Base-by-base conservation (phyloP, 2,329 filamentous ascomycete species). In the Aspergillus novofumigatus region DNA sequence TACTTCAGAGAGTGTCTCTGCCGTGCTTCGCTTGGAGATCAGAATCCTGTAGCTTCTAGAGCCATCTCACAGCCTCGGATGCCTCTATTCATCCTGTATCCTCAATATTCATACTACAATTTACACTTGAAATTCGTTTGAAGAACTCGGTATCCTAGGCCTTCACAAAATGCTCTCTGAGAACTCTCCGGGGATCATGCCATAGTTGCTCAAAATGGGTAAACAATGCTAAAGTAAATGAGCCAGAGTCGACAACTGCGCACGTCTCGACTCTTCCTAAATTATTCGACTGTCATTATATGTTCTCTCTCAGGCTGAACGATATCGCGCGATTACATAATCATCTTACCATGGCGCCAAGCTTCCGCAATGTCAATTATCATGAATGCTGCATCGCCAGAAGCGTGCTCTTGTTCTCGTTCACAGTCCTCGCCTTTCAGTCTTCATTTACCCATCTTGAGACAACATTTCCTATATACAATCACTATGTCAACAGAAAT, bases 401-500 rank as follows among this genome's bases (percentile, higher is more conserved):
- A 21, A 47, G 21, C 44, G 23, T 47, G 26, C 21, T 47, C 23
- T 21, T 38, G 2, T 38, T 47, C 21, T 17, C 4, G 25, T 25
- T 14, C 21, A 7, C 44, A 47, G 8, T 47, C 14, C 21, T 23
- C 44, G 21, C 44, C 44, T 23, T 26, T 23, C 14, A 23, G 20
- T 14, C 23, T 14, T 23, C 20, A 14, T 14, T 21, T 47, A 17
- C 44, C 44, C 23, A 8, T 23, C 44, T 25, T 25, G 23, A 14
- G 5, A 7, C 21, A 23, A 2, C 25, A 8, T 11, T 7, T 21
- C 47, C 32, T 49, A 21, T 8, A 17, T 23, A 11, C 10, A 28
- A 21, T 11, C 60, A 65, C 17, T 41, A 78, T 78, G 75, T 75
- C 76, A 25, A 69, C 65, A 47, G 76, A 77, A 69, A 79, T 79